Evolutionary conservation across 805 yeast species (phyloP).

Genomic region (Zygosaccharomyces lentus): DNA sequence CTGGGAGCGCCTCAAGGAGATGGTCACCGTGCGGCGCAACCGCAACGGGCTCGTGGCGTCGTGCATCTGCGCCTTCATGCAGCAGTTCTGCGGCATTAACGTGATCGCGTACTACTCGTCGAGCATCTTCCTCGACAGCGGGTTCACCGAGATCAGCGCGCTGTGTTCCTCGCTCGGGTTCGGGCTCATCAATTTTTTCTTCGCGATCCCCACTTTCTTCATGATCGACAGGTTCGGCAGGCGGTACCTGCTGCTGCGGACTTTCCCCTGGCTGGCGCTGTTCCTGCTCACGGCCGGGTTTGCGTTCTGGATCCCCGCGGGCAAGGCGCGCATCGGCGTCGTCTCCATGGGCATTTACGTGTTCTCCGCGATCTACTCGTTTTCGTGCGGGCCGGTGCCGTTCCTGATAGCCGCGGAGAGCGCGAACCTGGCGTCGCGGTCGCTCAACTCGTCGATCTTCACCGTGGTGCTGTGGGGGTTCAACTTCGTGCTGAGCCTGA

Average conservation of each 20-base stretch:
- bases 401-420: conserved; percentile 86
- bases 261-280: conserved; percentile 62
- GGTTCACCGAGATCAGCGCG: conserved; percentile 57
- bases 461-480: conserved; percentile 74
- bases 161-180: conserved; percentile 82
- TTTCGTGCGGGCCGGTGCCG: conserved; percentile 88
- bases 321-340: conserved; percentile 56
- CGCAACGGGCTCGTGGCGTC: conserved; percentile 80
- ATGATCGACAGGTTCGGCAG: conserved; percentile 78
- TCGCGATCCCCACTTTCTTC: conserved; percentile 78
- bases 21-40: conserved; percentile 71
- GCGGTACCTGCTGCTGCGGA: conserved; percentile 50
- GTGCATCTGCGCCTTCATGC: conserved; percentile 82
- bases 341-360: conserved; percentile 71
- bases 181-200: conserved; percentile 73
- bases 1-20: conserved; percentile 46
- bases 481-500: conserved; percentile 63
- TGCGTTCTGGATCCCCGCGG: conserved; percentile 62
- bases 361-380: conserved; percentile 68
- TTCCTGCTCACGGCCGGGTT: conserved; percentile 61
- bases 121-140: conserved; percentile 64
- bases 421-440: conserved; percentile 73
- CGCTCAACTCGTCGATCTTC: conserved; percentile 75
- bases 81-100: conserved; percentile 87
- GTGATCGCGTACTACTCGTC: conserved; percentile 85